These are phyloP conservation scores for Verticillium klebahnii DNA, from an alignment of 2,329 filamentous ascomycete species.

Conservation along the genomic window DNA sequence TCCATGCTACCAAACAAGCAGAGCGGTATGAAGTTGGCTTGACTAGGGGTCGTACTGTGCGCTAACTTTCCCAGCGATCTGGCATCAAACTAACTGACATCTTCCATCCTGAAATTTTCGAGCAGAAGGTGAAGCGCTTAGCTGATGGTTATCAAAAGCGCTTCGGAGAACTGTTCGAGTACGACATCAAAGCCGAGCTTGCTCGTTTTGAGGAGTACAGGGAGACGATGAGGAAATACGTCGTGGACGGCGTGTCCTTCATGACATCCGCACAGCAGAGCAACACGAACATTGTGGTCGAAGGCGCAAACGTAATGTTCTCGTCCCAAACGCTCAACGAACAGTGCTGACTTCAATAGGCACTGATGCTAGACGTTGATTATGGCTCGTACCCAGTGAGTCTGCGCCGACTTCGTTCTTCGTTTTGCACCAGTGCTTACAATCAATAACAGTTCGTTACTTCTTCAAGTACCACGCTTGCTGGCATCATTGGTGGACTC, in stretches of 20 bases:
- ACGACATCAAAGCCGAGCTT: slow-evolving; percentile 66
- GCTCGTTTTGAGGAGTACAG: slow-evolving; percentile 32
- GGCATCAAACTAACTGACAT: slow-evolving; percentile 65
- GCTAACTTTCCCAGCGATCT: slow-evolving; percentile 35
- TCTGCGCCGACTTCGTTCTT: slow-evolving; percentile 10
- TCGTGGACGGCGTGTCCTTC: slow-evolving; percentile 57
- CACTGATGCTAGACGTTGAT: slow-evolving; percentile 56
- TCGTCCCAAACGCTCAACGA: slow-evolving; percentile 6
- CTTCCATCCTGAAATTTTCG: slow-evolving; percentile 62
- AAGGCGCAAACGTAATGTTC: slow-evolving; percentile 51
- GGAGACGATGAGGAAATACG: slow-evolving; percentile 41
- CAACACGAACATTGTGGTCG: slow-evolving; percentile 58
- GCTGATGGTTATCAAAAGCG: slow-evolving; percentile 61
- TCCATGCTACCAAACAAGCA: slow-evolving; percentile 25
- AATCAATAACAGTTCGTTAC: slow-evolving; percentile 37
- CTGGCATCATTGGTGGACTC: slow-evolving; percentile 29
- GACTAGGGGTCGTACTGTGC: slow-evolving; percentile 14
- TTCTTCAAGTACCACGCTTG: slow-evolving; percentile 47
- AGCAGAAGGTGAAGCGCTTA: slow-evolving; percentile 58
- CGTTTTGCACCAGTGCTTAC: slow-evolving; percentile 7
- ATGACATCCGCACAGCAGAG: slow-evolving; percentile 56
- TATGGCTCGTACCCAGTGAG: slow-evolving; percentile 34
- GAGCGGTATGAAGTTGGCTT: slow-evolving; percentile 17
- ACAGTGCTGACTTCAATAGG: slow-evolving; percentile 54
- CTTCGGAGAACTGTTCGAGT: slow-evolving; percentile 61